Evolutionary conservation across 345 rosid species (phyloP).

Genomic region (Clausena lansium): DNA sequence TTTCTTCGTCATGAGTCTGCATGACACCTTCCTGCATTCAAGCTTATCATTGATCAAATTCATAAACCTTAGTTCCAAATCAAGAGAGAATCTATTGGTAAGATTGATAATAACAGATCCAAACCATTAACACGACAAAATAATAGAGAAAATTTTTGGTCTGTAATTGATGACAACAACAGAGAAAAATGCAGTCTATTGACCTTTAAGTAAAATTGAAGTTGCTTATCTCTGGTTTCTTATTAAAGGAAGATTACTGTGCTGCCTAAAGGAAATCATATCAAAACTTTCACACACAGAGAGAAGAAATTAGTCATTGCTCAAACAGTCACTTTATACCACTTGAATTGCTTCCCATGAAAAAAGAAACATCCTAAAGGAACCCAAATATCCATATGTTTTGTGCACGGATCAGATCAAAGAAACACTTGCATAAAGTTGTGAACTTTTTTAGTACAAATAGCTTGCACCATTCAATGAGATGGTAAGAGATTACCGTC

Average conservation of each 20-base stretch:
- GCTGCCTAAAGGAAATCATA: neutral
- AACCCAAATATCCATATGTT: neutral
- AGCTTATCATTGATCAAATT: constrained; percentile 7
- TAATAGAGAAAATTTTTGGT: neutral
- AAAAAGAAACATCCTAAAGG: neutral
- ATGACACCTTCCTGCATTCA: constrained; percentile 61
- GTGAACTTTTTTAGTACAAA: too few species aligned
- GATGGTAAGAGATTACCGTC: constrained; percentile 36
- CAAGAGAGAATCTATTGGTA: neutral
- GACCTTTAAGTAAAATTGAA: neutral
- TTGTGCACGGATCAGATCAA: neutral
- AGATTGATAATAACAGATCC: neutral
- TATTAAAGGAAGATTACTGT: neutral
- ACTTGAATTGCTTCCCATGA: neutral
- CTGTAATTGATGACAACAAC: too few species aligned
- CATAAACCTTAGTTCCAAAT: neutral
- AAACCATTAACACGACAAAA: neutral
- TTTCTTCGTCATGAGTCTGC: constrained; percentile 84
- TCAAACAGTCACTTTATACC: neutral
- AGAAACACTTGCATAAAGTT: neutral
- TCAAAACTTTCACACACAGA: neutral
- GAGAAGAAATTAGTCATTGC: neutral
- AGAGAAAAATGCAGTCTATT: neutral
- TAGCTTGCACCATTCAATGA: neutral
- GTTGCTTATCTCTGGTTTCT: neutral